A percentile compares a stretch with the other conserved stretches of the same genome.
phyloP scores from a whole-genome alignment of 495 filamentous ascomycete genomes.

The Cenococcum geophilum region DNA sequence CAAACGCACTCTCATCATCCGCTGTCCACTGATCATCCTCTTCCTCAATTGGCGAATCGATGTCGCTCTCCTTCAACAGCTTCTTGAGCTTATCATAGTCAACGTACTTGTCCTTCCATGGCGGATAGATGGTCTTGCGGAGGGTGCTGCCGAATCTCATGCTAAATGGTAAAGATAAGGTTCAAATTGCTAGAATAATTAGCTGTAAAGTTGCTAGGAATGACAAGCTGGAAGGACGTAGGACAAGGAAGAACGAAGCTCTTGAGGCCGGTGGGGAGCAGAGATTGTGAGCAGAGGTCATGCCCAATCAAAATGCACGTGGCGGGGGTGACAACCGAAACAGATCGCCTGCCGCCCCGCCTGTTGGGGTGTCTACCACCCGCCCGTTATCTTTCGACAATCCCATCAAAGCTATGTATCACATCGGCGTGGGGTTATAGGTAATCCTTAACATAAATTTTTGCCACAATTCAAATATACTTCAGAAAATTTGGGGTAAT shows the following conservation, averaged over 20 bases:
- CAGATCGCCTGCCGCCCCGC: no score
- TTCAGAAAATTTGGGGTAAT: no score
- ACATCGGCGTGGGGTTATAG: no score
- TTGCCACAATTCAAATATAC: no score
- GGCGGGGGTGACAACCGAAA: neutral
- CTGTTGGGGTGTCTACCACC: no score
- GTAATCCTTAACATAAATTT: no score
- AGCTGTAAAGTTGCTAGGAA: neutral
- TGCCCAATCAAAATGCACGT: conserved; percentile 7
- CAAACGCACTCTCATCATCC: conserved; percentile 88
- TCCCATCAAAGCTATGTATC: no score
- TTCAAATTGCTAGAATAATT: neutral
- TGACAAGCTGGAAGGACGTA: neutral
- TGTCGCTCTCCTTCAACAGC: conserved; percentile 62
- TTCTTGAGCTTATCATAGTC: conserved; percentile 90
- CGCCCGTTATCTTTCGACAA: no score
- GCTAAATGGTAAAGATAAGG: conserved; percentile 2
- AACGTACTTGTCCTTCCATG: conserved; percentile 90
- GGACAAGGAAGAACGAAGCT: neutral
- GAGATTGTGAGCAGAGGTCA: neutral
- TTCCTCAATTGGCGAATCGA: conserved; percentile 36
- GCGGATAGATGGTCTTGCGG: conserved; percentile 67
- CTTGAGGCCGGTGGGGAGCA: neutral
- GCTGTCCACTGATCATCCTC: conserved; percentile 72
- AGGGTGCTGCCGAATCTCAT: conserved; percentile 96